Percentiles rank a stretch among this genome's conserved stretches.
phyloP scores from a whole-genome alignment of 2,329 filamentous ascomycete genomes.

The Graphilbum fragrans region DNA sequence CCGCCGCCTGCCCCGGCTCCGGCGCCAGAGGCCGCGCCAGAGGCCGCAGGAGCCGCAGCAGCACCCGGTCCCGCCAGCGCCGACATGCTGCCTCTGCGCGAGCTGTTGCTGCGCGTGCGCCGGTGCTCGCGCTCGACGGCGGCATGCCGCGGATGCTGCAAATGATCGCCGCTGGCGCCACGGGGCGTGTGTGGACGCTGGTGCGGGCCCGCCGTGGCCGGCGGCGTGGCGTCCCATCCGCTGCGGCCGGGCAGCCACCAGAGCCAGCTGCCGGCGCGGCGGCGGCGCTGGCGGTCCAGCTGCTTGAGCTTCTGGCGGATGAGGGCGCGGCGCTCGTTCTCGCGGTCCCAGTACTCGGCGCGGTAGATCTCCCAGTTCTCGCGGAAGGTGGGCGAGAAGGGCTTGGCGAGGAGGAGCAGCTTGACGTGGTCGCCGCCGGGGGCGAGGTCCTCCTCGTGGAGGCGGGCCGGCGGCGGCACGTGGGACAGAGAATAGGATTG shows the following conservation, averaged over 20 bases:
- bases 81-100: constrained; percentile 37
- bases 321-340: constrained; percentile 76
- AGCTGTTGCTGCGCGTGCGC: constrained; percentile 37
- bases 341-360: constrained; percentile 90
- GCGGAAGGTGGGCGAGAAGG: constrained; percentile 85
- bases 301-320: constrained; percentile 59
- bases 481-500: too few species aligned
- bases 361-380: constrained; percentile 96
- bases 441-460: constrained; percentile 81
- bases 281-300: constrained; percentile 55
- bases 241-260: constrained; percentile 76
- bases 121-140: constrained; percentile 33
- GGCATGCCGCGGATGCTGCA: constrained; percentile 25
- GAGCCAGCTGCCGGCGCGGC: constrained; percentile 58
- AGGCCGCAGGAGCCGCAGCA: constrained; percentile 22
- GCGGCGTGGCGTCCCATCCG: not conserved
- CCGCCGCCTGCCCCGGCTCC: not conserved
- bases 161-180: not conserved
- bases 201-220: not conserved
- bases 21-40: not conserved
- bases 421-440: constrained; percentile 87
- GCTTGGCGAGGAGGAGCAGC: constrained; percentile 80
- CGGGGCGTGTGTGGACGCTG: constrained; percentile 6
- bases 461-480: constrained; percentile 23
- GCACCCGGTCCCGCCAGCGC: constrained; percentile 30